These are phyloP conservation scores for Gynostemma pentaphyllum DNA, from an alignment of 306 rosid genomes.

Conservation along the genomic window DNA sequence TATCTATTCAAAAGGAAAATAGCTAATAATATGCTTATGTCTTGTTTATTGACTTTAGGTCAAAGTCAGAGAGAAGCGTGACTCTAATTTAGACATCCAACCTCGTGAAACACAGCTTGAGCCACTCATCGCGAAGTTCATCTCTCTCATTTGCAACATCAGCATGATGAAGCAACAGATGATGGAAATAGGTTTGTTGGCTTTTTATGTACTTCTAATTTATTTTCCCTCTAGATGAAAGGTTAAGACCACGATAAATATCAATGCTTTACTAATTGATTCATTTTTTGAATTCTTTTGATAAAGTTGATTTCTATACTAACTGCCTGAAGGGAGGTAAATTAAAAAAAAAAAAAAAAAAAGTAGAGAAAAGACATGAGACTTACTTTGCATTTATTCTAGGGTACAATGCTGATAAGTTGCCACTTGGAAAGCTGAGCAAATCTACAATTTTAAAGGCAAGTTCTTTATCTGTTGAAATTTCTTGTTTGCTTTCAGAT, in stretches of 20 bases:
- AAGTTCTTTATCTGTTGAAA: conserved; percentile 10
- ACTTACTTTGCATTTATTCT: conserved; percentile 10
- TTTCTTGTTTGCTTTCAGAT: conserved; percentile 5
- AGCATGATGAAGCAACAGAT: conserved; percentile 97
- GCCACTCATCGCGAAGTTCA: conserved; percentile 56
- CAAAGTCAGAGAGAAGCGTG: conserved; percentile 25
- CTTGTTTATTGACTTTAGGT: conserved; percentile 36
- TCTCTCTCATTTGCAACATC: conserved; percentile 80
- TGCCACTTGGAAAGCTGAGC: conserved; percentile 95
- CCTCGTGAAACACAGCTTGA: conserved; percentile 66
- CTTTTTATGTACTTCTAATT: conserved; percentile 3
- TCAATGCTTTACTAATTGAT: not conserved
- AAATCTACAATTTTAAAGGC: conserved; percentile 86
- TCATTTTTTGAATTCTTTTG: not conserved
- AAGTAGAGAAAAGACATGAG: no score
- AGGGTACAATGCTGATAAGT: conserved; percentile 94
- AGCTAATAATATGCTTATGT: conserved; percentile 9
- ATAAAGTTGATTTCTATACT: not conserved
- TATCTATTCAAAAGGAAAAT: not conserved
- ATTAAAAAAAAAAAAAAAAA: no score
- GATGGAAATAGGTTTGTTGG: conserved; percentile 93
- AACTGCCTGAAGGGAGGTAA: not conserved
- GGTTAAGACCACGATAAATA: not conserved
- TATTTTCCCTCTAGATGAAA: not conserved
- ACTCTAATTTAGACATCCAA: conserved; percentile 32